These are phyloP conservation scores for Galium porrigens DNA, from an alignment of 305 asterid genomes.

Conservation along the genomic window DNA sequence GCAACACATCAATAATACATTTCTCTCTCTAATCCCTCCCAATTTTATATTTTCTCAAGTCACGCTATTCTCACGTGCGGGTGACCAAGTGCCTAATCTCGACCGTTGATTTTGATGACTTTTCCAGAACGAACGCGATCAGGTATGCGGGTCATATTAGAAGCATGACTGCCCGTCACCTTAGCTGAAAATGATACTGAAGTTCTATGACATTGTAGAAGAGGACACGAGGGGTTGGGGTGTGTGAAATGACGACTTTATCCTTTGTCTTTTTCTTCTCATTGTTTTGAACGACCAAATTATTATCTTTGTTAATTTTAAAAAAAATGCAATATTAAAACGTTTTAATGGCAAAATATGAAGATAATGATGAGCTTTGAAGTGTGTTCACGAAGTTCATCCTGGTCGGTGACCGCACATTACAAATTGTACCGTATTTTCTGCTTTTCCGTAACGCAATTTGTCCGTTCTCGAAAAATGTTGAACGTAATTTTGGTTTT, in stretches of 20 bases:
- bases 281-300: background rate
- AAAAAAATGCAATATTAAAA: background rate
- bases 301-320: background rate
- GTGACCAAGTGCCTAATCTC: background rate
- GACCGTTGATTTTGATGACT: background rate
- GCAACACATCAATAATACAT: conserved; percentile 23
- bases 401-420: background rate
- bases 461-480: background rate
- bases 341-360: too few relatives aligned
- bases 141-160: background rate
- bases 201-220: conserved; percentile 8
- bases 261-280: conserved; percentile 10
- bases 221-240: conserved; percentile 15
- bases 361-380: background rate
- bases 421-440: too few relatives aligned
- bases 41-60: conserved; percentile 16
- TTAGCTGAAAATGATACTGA: conserved; percentile 13
- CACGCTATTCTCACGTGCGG: conserved; percentile 19
- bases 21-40: conserved; percentile 19
- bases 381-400: background rate
- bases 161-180: conserved; percentile 7
- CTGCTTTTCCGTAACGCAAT: background rate
- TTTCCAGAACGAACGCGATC: background rate
- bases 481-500: too few relatives aligned
- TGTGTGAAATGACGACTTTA: conserved; percentile 13